Evolutionary conservation across 164 flowering plant genomes (phyloP), one percentile per base, ranked within the genome.

Genomic region (Berberis thunbergii): DNA sequence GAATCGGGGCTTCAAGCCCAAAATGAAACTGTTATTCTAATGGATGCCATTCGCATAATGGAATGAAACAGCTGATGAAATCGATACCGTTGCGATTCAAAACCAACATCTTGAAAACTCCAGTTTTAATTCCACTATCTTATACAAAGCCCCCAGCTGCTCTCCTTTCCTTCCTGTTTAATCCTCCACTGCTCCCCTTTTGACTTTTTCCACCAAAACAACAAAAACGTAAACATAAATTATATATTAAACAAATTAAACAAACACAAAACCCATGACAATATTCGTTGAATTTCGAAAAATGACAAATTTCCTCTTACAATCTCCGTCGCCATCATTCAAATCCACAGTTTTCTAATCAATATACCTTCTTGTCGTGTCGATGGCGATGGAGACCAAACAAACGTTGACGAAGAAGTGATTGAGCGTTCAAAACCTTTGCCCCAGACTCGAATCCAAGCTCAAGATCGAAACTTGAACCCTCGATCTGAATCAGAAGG

Each of bases 11-110:
- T 65, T 38, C 57, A 63, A 65, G 74, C 77, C 78, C 77, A 3
- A 65, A 73, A 11, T 62, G 64, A 52, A 54, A 74, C 74, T 60
- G 74, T 67, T 80, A 83, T 74, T 87, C 83, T 59, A 86, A 62
- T 4, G 92, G 90, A 80, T 86, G 90, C 90, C 96, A 86, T 71
- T 86, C 88, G 70, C 87, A 78, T 70, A 83, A 72, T 52, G 80
- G 83, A 78, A 76, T 64, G 69, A 80, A 76, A 65, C 82, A 81
- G 57, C 67, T 75, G 41, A 69, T 53, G 62, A 78, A 73, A 67
- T 67, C 67, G 53, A 74, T 75, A 38, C 73, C 70, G 45, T 64
- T 72, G 4, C 67, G 66, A 60, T 70, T 82, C 76, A 69, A 64
- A 71, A 60, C 76, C 73, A 75, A 65, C 97, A 90, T 90, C 65